Evolutionary conservation across 2,329 filamentous ascomycete species (phyloP), one percentile per base, ranked within the genome.

Genomic region (Fusarium nisikadoi): DNA sequence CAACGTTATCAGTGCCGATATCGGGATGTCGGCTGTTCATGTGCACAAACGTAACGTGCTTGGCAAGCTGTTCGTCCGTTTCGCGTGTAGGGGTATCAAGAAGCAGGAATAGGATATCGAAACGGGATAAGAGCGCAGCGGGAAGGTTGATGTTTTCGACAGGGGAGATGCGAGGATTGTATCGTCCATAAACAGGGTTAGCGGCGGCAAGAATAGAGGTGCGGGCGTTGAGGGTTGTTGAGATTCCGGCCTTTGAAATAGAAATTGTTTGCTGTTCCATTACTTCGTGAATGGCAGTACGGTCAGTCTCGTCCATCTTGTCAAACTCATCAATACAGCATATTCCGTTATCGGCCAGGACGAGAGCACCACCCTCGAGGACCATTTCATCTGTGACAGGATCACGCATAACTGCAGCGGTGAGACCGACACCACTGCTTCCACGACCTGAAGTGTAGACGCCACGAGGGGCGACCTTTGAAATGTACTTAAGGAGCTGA

Each of bases 121-220:
- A 99, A 89, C 96, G 94, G 66, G 95, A 98, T 60, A 99, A 89
- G 25, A 99, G 90, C 25, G 96, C 96, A 23, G 96, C 96, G n/a
- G 96, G 96, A 43, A 99, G 91, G 83, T 99, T 99, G 84, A 99
- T 99, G 83, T 99, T 99, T 82, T 99, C 96, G 31, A 99, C 95
- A 1, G 96, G 96, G 2, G 95, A 98, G 76, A 99, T 93, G 71
- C 94, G 94, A 62, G 96, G 96, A 84, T 99, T 99, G 87, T 99
- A 99, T 70, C 96, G 94, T 72, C 96, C 96, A 79, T 99, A 99
- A 45, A 99, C 89, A 64, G 96, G 96, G 84, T 99, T 99, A 75
- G 96, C 96, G 25, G 96, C 96, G 23, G 96, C 95, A 20, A 99
- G 89, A 78, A 99, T 97, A 0, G 94, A 97, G 25, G 96, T 98